Evolutionary conservation across 2,329 filamentous ascomycete genomes (phyloP), one percentile per base, ranked within the genome.

Genomic region (Magnaporthiopsis rhizophila): DNA sequence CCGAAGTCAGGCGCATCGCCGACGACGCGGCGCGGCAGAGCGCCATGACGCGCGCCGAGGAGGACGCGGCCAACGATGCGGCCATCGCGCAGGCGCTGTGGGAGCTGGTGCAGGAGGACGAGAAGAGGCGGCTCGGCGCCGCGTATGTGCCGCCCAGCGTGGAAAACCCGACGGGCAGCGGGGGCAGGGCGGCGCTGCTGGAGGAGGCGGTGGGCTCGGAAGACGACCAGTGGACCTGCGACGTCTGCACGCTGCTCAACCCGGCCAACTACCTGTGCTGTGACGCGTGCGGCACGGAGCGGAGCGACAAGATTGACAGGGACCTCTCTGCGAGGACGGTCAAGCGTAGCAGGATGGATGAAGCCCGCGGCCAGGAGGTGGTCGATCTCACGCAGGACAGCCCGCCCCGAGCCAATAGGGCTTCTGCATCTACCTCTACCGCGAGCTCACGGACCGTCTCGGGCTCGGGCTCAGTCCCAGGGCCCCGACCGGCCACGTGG

Each of bases 51-150:
- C 85, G 90, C 71, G 92, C 91, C 0, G 91, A 96, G 68, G 90
- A 96, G 73, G 92, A 97, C 64, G 89, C 92, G 69, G 93, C 92
- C 3, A 96, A 97, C 70, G 91, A 97, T 64, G 82, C 85, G 30
- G 93, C 93, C 6, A 96, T 97, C 66, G 87, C 92, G 63, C 87
- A 93, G 71, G 92, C 92, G 0, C 80, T 96, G 38, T 92, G 91
- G 79, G 93, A 97, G 71, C 80, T 97, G 24, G 89, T 95, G 32
- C 89, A 96, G 72, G 87, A 96, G 72, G 92, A 96, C 67, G 84
- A 89, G 67, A 76, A 74, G 66, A 71, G 71, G 56, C 82, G 81
- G 69, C 83, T 86, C 67, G 84, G 86, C n/a, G 75, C 78, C 64
- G 80, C 77, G 21, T 82, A 86, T 70, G 78, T 83, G 64, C 71